A percentile compares a stretch with the other conserved stretches of the same genome.
These are phyloP conservation scores for Choanephora cucurbitarum DNA, from an alignment of 371 early-diverging fungal species.

Conservation along the genomic window DNA sequence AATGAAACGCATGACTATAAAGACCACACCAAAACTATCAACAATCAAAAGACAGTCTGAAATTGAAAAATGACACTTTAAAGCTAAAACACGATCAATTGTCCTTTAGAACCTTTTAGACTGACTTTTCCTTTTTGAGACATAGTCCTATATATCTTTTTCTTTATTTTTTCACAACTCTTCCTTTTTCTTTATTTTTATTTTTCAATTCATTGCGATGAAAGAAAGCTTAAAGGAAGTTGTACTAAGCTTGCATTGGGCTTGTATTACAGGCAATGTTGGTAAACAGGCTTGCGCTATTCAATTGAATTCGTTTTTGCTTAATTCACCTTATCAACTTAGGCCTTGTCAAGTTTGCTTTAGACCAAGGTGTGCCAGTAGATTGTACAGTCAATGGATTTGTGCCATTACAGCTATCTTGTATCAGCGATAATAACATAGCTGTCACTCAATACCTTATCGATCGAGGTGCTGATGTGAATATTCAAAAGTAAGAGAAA, in stretches of 20 bases:
- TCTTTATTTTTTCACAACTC: too few species aligned
- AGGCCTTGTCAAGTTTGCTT: slow-evolving; percentile 61
- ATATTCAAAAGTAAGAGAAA: slow-evolving; percentile 46
- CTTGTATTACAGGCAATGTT: background rate
- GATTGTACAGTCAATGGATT: slow-evolving; percentile 64
- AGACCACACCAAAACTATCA: too few species aligned
- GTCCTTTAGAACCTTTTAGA: too few species aligned
- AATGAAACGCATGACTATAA: too few species aligned
- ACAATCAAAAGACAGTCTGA: too few species aligned
- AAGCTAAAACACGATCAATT: too few species aligned
- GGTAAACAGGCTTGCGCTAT: background rate
- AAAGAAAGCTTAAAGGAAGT: background rate
- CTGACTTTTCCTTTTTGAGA: too few species aligned
- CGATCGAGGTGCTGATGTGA: slow-evolving; percentile 67
- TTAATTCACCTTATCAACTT: background rate
- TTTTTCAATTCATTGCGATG: background rate
- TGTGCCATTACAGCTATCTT: slow-evolving; percentile 64
- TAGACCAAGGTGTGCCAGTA: slow-evolving; percentile 63
- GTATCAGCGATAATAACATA: slow-evolving; percentile 54
- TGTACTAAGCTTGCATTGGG: background rate
- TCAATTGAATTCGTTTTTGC: background rate
- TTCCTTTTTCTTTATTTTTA: too few species aligned
- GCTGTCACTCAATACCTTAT: slow-evolving; percentile 63
- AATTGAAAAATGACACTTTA: too few species aligned
- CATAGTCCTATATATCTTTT: too few species aligned